A percentile compares a stretch with the other conserved stretches of the same genome.
These are phyloP conservation scores for Tylopilus vinaceipallidus DNA, from an alignment of 768 basidiomycete species.

Conservation along the genomic window DNA sequence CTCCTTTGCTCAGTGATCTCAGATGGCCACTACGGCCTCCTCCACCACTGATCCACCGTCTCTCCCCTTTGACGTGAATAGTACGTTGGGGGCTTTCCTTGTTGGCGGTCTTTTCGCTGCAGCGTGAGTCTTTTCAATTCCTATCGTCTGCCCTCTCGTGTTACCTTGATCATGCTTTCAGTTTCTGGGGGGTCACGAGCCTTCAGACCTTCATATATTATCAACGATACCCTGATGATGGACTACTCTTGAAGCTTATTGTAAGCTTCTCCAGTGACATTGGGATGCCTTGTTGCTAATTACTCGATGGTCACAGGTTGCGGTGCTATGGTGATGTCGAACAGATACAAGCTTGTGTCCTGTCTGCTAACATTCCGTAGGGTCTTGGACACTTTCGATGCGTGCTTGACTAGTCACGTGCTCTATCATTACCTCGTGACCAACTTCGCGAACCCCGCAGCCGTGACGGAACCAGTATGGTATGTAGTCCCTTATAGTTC, in stretches of 20 bases:
- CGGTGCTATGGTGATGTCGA: constrained; percentile 13
- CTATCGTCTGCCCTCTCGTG: neutral
- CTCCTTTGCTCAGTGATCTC: neutral
- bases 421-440: constrained; percentile 57
- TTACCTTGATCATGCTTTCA: constrained; percentile 18
- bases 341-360: accelerated
- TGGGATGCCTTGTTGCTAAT: constrained; percentile 26
- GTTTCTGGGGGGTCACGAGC: constrained; percentile 60
- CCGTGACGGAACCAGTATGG: constrained; percentile 49
- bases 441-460: constrained; percentile 49
- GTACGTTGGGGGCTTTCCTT: constrained; percentile 54
- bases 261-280: constrained; percentile 27
- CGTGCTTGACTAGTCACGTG: constrained; percentile 50
- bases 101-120: constrained; percentile 52
- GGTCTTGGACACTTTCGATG: constrained; percentile 56
- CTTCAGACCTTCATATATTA: constrained; percentile 55
- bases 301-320: constrained; percentile 34
- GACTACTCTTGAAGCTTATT: constrained; percentile 33
- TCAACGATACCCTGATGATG: constrained; percentile 35
- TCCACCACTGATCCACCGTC: neutral
- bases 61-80: constrained; percentile 35
- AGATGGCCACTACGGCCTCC: constrained; percentile 9
- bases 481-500: neutral
- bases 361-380: constrained; percentile 2
- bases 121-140: constrained; percentile 38